phyloP scores from a whole-genome alignment of 106 monocot genomes.

The Xerophyta viscosa region DNA sequence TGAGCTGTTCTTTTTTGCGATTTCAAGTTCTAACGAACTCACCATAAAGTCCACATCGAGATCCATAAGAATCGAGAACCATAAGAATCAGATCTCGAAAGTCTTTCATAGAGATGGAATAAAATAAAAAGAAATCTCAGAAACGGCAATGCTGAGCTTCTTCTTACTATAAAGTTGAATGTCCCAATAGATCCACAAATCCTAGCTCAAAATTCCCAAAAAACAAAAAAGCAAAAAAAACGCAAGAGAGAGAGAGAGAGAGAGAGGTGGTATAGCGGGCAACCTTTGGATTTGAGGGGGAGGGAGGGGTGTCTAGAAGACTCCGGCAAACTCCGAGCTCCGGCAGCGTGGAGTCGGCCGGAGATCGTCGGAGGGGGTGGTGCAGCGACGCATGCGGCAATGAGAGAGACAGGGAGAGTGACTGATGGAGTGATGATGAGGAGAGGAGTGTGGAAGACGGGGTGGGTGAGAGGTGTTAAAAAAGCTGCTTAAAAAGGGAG shows the following conservation, averaged over 20 bases:
- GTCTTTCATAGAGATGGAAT: too few relatives aligned
- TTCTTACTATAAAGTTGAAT: not conserved
- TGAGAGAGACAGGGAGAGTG: not conserved
- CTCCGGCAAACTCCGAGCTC: not conserved
- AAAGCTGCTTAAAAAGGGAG: not conserved
- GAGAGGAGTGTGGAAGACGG: not conserved
- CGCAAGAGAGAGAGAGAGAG: not conserved
- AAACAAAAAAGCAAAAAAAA: not conserved
- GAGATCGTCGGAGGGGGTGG: not conserved
- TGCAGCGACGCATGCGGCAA: not conserved
- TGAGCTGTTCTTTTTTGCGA: too few relatives aligned
- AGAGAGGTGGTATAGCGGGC: not conserved
- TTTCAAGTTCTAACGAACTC: too few relatives aligned
- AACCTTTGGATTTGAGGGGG: not conserved
- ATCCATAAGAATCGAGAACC: too few relatives aligned
- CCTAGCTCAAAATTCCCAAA: not conserved
- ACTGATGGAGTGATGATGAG: not conserved
- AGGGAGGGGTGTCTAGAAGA: too few relatives aligned
- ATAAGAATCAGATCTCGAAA: too few relatives aligned
- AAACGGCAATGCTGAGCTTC: not conserved
- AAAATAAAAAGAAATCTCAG: not conserved
- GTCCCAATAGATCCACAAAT: not conserved
- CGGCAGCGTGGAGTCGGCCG: not conserved
- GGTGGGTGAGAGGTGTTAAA: conserved; percentile 1
- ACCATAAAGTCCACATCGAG: too few relatives aligned